These are phyloP conservation scores for Glutinoglossum americanum DNA, from an alignment of 495 filamentous ascomycete species.

Conservation along the genomic window DNA sequence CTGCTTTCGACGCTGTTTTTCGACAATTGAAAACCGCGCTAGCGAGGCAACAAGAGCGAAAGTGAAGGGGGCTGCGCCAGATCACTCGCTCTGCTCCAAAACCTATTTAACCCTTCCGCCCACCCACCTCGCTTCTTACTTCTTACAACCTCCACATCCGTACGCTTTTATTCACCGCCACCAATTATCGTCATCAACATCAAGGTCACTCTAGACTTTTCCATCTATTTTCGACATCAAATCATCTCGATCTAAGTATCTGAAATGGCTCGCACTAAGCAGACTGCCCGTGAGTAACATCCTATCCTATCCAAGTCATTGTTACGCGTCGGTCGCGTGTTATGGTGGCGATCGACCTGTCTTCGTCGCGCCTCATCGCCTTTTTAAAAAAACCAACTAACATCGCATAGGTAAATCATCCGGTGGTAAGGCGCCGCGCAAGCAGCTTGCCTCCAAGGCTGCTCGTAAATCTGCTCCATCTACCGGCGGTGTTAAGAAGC, in stretches of 20 bases:
- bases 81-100: background rate
- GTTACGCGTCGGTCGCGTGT: slow-evolving; percentile 15
- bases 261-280: slow-evolving; percentile 97
- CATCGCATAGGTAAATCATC: slow-evolving; percentile 57
- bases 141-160: slow-evolving; percentile 19
- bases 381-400: slow-evolving; percentile 5
- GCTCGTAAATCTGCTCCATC: slow-evolving; percentile 58
- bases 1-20: slow-evolving; percentile 5
- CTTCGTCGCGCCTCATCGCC: slow-evolving; percentile 5
- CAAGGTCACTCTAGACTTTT: slow-evolving; percentile 11
- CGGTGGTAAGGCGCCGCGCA: slow-evolving; percentile 98
- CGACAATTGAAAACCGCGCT: slow-evolving; percentile 5
- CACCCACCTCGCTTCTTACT: slow-evolving; percentile 7
- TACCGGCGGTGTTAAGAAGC: slow-evolving; percentile 97
- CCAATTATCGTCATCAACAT: slow-evolving; percentile 17
- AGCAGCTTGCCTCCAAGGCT: slow-evolving; percentile 84
- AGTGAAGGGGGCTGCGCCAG: background rate
- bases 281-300: slow-evolving; percentile 77
- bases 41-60: slow-evolving; percentile 1
- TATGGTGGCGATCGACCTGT: slow-evolving; percentile 13
- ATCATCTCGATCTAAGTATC: slow-evolving; percentile 12
- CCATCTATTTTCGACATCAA: slow-evolving; percentile 22
- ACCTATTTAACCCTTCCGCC: slow-evolving; percentile 4
- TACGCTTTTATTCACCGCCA: slow-evolving; percentile 24
- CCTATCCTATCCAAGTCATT: slow-evolving; percentile 10